These are phyloP conservation scores for Cladosporium oxysporum DNA, from an alignment of 2,329 filamentous ascomycete species.

Conservation along the genomic window DNA sequence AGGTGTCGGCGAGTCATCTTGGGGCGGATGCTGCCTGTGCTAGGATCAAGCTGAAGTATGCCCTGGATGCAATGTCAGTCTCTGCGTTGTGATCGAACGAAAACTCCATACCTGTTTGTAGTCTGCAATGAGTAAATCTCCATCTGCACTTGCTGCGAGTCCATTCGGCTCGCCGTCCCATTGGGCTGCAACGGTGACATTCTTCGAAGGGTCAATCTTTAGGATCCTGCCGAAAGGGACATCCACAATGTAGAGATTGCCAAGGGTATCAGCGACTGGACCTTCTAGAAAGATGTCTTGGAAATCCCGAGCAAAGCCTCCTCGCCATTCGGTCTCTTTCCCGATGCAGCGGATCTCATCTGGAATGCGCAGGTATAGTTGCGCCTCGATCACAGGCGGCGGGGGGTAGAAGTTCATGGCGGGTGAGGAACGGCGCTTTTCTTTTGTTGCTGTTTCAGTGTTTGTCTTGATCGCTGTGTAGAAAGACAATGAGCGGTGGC, in stretches of 20 bases:
- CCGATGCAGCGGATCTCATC: constrained; percentile 29
- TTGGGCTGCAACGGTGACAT: constrained; percentile 35
- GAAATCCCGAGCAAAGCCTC: constrained; percentile 39
- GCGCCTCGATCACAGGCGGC: constrained; percentile 39
- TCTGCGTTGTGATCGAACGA: neutral
- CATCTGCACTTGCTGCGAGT: constrained; percentile 38
- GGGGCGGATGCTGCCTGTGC: constrained; percentile 32
- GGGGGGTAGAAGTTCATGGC: constrained; percentile 41
- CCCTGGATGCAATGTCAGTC: constrained; percentile 33
- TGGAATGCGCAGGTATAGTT: constrained; percentile 41
- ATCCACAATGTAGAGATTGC: constrained; percentile 44
- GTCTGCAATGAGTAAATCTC: constrained; percentile 42
- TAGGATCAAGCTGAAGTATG: constrained; percentile 41
- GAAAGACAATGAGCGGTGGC: neutral
- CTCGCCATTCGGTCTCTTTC: constrained; percentile 42
- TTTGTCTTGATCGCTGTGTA: neutral
- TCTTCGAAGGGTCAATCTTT: constrained; percentile 35
- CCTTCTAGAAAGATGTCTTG: constrained; percentile 47
- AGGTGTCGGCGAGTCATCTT: constrained; percentile 43
- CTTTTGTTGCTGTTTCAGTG: neutral
- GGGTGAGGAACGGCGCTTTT: neutral
- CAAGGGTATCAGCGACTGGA: constrained; percentile 36
- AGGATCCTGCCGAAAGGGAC: constrained; percentile 45
- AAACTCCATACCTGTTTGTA: constrained; percentile 43
- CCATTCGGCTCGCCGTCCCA: constrained; percentile 49